These are phyloP conservation scores for Hypoxylon sp. DNA, from an alignment of 2,329 filamentous ascomycete genomes.

Conservation along the genomic window DNA sequence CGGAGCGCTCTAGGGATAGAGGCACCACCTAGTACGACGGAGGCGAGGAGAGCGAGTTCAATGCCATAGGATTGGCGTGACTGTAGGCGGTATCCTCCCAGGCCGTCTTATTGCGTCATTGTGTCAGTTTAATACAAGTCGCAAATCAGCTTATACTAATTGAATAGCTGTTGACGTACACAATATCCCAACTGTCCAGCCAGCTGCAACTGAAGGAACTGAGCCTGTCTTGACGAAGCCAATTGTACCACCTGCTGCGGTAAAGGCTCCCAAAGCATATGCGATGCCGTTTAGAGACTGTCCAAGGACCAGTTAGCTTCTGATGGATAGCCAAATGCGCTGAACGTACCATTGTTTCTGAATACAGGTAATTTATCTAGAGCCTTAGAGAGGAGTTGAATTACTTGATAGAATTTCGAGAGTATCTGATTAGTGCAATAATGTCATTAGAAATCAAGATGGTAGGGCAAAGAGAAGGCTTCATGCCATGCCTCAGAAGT, in stretches of 20 bases:
- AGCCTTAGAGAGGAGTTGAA: not conserved
- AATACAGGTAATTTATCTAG: not conserved
- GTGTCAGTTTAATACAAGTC: conserved; percentile 19
- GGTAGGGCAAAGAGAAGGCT: conserved; percentile 25
- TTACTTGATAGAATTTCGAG: not conserved
- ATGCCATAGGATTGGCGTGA: conserved; percentile 83
- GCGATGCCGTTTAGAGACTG: conserved; percentile 72
- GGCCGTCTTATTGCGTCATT: conserved; percentile 68
- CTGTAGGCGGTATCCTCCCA: conserved; percentile 86
- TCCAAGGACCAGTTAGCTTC: conserved; percentile 43
- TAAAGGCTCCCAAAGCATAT: conserved; percentile 83
- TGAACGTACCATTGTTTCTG: conserved; percentile 44
- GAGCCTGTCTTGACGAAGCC: conserved; percentile 90
- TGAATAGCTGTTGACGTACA: conserved; percentile 59
- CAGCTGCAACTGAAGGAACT: conserved; percentile 87
- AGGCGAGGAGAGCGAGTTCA: conserved; percentile 91
- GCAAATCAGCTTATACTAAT: conserved; percentile 1
- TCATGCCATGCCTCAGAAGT: conserved; percentile 21
- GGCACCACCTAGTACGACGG: conserved; percentile 84
- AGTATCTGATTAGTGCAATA: conserved; percentile 9
- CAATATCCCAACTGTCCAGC: conserved; percentile 81
- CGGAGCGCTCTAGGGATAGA: conserved; percentile 90
- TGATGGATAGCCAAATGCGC: conserved; percentile 1
- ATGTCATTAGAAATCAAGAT: conserved; percentile 11
- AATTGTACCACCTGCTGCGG: conserved; percentile 87